Evolutionary conservation across 176 grass and related monocot genomes (phyloP).

Genomic region (Cenchrus purpureus): DNA sequence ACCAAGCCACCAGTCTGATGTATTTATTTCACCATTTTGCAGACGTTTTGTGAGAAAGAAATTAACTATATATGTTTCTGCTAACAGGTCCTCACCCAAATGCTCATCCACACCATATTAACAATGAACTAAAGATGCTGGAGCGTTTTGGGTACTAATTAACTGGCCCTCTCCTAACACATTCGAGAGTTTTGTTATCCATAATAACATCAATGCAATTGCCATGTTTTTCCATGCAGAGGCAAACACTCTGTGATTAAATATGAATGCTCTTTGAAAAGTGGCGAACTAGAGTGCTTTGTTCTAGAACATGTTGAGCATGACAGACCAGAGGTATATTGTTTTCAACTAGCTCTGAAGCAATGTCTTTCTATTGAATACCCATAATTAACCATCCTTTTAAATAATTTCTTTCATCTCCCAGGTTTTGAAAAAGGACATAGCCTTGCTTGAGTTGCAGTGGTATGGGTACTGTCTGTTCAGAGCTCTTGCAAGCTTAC

Average conservation of each 20-base stretch:
- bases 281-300: slow-evolving; percentile 78
- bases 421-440: slow-evolving; percentile 86
- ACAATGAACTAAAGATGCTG: slow-evolving; percentile 93
- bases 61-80: slow-evolving; percentile 46
- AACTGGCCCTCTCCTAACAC: neutral
- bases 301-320: slow-evolving; percentile 90
- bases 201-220: slow-evolving; percentile 9
- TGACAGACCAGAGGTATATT: slow-evolving; percentile 87
- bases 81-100: slow-evolving; percentile 79
- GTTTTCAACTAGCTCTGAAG: neutral
- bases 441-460: slow-evolving; percentile 62
- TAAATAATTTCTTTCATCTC: slow-evolving; percentile 40
- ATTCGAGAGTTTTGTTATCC: neutral
- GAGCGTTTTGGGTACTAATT: slow-evolving; percentile 81
- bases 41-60: slow-evolving; percentile 24
- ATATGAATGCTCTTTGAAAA: slow-evolving; percentile 69
- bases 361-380: slow-evolving; percentile 27
- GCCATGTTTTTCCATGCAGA: slow-evolving; percentile 54
- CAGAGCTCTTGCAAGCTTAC: slow-evolving; percentile 81
- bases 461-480: slow-evolving; percentile 92
- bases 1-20: slow-evolving; percentile 17
- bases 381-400: slow-evolving; percentile 16
- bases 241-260: slow-evolving; percentile 75
- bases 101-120: slow-evolving; percentile 84
- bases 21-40: slow-evolving; percentile 21